Percentiles rank a stretch among this genome's conserved stretches.
Conservation (phyloP, 305 asterid species). For the Solanum hybrid region DNA sequence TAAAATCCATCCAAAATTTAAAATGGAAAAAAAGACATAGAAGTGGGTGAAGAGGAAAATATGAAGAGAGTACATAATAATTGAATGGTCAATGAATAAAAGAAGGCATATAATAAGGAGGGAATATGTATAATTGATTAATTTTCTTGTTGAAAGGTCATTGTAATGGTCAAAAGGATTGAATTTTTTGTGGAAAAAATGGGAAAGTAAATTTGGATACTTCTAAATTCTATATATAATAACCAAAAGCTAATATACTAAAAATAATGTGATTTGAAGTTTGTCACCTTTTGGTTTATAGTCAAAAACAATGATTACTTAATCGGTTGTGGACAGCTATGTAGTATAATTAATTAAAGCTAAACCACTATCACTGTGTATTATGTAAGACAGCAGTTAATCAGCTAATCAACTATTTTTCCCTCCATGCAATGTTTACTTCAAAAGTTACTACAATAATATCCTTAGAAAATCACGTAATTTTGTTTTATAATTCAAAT, state of each 20-base stretch:
- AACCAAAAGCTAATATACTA: slow-evolving; percentile 3
- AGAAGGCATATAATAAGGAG: neutral
- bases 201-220: slow-evolving; percentile 18
- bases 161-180: slow-evolving; percentile 35
- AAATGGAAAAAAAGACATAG: neutral
- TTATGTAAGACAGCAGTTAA: neutral
- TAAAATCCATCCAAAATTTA: neutral
- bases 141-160: slow-evolving; percentile 7
- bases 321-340: slow-evolving; percentile 33
- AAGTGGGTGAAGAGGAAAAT: neutral
- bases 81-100: slow-evolving; percentile 3
- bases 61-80: neutral
- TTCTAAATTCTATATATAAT: slow-evolving; percentile 15
- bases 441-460: neutral
- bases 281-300: slow-evolving; percentile 22
- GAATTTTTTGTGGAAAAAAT: slow-evolving; percentile 19
- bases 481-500: neutral
- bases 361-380: neutral
- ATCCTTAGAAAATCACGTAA: neutral
- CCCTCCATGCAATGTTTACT: neutral
- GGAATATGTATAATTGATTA: neutral
- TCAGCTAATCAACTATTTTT: neutral
- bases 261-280: slow-evolving; percentile 26
- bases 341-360: neutral
- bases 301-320: slow-evolving; percentile 50